Base-by-base conservation (phyloP, 768 basidiomycete species). In the Pleurotus eryngii region DNA sequence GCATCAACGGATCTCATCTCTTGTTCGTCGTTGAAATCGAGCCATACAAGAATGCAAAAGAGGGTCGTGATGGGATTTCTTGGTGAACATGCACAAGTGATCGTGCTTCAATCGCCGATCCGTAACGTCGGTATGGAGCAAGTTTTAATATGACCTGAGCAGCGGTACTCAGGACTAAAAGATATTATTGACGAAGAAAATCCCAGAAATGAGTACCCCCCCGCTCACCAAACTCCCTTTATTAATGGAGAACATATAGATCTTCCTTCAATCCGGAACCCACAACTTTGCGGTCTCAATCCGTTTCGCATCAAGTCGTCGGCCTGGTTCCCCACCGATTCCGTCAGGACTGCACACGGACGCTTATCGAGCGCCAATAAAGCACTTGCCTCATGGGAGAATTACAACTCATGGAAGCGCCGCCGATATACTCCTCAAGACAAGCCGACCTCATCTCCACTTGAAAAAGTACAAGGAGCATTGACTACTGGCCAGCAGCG, bases 361-460 rank as follows among this genome's bases (percentile, higher is more conserved):
- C 0, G 81, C 81, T n/a, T 2, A 70, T 82, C 26, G 72, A 78
- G 22, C 4, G 81, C 81, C 0, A 70, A 67, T 5, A 65, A 67
- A 11, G 82, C 81, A 3, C 79, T 81, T 68, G 68, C 68, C 55
- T 69, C 72, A 12, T 83, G 82, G 82, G 80, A 81, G 51, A 57
- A 69, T n/a, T 27, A 70, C 70, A 3, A 66, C 67, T 1, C 72
- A 8, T 63, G 66, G 30, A 60, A 70, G 27, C 68, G 76, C 48
- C 75, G 81, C n/a, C 37, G 73, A 74, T 37, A 74, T 83, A 12
- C 70, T 83, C 51, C 66, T 80, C 46, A 77, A 74, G 58, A 81
- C 80, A 4, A 4, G 77, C 81, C 1, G 76, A 80, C 12, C 63
- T 83, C 3, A 56, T 79, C n/a, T 64, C 58, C 46, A 68, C 74